Evolutionary conservation across 768 basidiomycete species (phyloP), one percentile per base, ranked within the genome.

Genomic region (Podaxis carcinomalis): DNA sequence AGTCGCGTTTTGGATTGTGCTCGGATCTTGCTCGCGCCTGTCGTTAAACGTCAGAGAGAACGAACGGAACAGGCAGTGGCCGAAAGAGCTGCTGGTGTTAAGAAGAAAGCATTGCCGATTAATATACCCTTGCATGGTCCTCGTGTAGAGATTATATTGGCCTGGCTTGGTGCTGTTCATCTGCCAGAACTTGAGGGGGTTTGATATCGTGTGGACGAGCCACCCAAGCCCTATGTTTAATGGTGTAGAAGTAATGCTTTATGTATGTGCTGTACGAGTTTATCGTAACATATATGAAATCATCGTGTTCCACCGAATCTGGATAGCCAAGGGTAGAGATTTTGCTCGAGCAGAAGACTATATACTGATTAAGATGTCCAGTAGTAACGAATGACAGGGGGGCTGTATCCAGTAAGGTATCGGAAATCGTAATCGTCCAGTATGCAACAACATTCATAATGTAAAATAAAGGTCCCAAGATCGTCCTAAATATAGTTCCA

Each of bases 71-170:
- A 79, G 69, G 74, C 74, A 0, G 80, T 75, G 2, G 75, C 78
- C 44, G 86, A 84, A 60, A 85, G 79, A 69, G 75, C 70, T 21
- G 72, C 73, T 25, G 78, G 75, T 47, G 73, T 68, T 60, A 82
- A 80, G 75, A 84, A 85, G 76, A 88, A 84, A 71, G 75, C 83
- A 39, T 66, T 83, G 63, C 81, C 85, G 54, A 89, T 93, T 70
- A 90, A 86, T 68, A 91, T 94, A 59, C 90, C 91, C 9, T 74
- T 94, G 64, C 90, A 93, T 72, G 92, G 92, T 0, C 92, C 93
- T 37, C 81, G 91, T 5, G 92, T 94, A 50, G 92, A 94, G 73
- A 80, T 94, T 59, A 79, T 93, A 58, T 79, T 94, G 59, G 92
- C 92, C 46, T 94, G 91, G 91, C 75, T 94, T 57, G 92, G 80